Evolutionary conservation across 2,329 filamentous ascomycete species (phyloP).

Genomic region (Aspergillus viridinutans): DNA sequence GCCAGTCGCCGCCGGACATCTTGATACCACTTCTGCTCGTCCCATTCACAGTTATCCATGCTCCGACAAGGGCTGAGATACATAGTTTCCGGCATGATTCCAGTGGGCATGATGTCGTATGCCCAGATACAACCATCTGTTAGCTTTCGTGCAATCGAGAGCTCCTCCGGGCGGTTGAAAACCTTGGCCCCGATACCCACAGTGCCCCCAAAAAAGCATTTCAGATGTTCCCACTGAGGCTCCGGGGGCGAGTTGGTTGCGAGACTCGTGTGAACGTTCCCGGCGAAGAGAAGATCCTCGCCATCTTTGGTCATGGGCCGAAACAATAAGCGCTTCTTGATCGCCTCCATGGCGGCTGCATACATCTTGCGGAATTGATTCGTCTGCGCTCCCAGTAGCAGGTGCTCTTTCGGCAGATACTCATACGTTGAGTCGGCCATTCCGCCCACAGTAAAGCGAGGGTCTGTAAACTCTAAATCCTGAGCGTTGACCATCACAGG

Average conservation of each 20-base stretch:
- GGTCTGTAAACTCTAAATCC: constrained; percentile 25
- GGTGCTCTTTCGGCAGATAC: constrained; percentile 48
- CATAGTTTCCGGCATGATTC: constrained; percentile 60
- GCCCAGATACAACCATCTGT: constrained; percentile 61
- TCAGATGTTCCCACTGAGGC: constrained; percentile 53
- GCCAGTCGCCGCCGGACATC: constrained; percentile 20
- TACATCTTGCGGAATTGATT: constrained; percentile 44
- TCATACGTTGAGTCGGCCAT: constrained; percentile 49
- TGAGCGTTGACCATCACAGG: constrained; percentile 66
- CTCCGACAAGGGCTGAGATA: constrained; percentile 49
- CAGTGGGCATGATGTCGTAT: constrained; percentile 53
- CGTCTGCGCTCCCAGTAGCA: constrained; percentile 40
- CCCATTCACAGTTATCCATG: constrained; percentile 48
- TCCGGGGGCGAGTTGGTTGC: constrained; percentile 18
- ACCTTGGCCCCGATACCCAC: constrained; percentile 57
- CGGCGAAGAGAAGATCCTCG: constrained; percentile 39
- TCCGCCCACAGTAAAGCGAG: constrained; percentile 41
- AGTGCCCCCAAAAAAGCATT: constrained; percentile 60
- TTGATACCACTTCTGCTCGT: constrained; percentile 43
- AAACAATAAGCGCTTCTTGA: constrained; percentile 42
- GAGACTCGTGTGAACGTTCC: constrained; percentile 21
- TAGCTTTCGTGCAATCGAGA: constrained; percentile 53
- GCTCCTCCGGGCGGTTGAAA: constrained; percentile 51
- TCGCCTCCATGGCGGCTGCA: constrained; percentile 33
- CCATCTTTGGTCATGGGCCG: constrained; percentile 42